A percentile compares a stretch with the other conserved stretches of the same genome.
Evolutionary conservation across 208 protist species (phyloP).

Genomic region (Trypanosoma vivax): DNA sequence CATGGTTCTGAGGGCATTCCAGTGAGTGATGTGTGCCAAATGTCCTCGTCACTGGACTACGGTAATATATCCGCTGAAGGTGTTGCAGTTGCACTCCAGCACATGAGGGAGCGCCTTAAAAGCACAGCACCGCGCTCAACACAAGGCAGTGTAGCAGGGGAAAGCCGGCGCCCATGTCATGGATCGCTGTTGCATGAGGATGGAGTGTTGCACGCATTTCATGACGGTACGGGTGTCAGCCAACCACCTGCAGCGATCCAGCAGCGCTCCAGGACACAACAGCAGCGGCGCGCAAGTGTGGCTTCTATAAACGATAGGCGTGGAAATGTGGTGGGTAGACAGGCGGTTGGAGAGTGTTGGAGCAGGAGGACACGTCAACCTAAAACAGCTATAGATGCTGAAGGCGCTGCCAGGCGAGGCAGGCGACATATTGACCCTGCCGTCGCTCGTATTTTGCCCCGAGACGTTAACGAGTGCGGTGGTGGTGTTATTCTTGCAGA

Average conservation of each 20-base stretch:
- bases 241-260: conserved; percentile 4
- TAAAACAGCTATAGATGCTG: background rate
- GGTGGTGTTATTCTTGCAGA: too few relatives aligned
- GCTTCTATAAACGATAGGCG: conserved; percentile 6
- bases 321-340: background rate
- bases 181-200: conserved; percentile 10
- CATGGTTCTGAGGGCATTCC: conserved; percentile 9
- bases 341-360: conserved; percentile 5
- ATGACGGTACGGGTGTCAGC: background rate
- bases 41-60: conserved; percentile 42
- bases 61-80: conserved; percentile 43
- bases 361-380: conserved; percentile 8
- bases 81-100: conserved; percentile 51
- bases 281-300: conserved; percentile 6
- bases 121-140: background rate
- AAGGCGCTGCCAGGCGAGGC: background rate
- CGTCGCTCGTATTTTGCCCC: background rate
- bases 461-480: background rate
- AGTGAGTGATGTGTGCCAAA: conserved; percentile 31
- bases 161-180: conserved; percentile 4
- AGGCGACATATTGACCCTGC: conserved; percentile 4
- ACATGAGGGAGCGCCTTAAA: conserved; percentile 12
- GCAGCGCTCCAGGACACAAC: conserved; percentile 12
- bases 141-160: background rate
- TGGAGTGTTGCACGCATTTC: background rate